A percentile compares a stretch with the other conserved stretches of the same genome.
Evolutionary conservation across 2,329 filamentous ascomycete genomes (phyloP).

Genomic region (Cladophialophora bantiana): DNA sequence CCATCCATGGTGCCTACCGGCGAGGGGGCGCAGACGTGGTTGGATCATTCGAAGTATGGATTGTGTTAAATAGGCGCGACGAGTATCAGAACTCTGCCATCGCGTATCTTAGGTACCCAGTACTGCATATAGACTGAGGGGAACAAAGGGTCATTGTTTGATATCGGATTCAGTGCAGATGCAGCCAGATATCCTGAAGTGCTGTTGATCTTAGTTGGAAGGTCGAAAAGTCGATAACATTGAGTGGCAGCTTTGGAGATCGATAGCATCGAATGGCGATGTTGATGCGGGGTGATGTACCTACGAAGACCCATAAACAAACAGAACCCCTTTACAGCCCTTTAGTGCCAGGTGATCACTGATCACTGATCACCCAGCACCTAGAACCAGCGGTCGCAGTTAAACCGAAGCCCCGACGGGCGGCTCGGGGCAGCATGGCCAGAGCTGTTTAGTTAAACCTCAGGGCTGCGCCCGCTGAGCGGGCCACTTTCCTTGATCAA

Average conservation of each 20-base stretch:
- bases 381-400: background rate
- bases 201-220: background rate
- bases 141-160: background rate
- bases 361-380: background rate
- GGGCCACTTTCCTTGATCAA: slow-evolving; percentile 1
- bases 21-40: background rate
- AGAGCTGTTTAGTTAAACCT: background rate
- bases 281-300: slow-evolving; percentile 29
- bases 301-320: slow-evolving; percentile 22
- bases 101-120: background rate
- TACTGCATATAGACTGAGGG: background rate
- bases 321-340: background rate
- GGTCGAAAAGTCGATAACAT: background rate
- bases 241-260: slow-evolving; percentile 10
- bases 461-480: background rate
- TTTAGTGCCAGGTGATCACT: background rate
- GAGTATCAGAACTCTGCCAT: background rate
- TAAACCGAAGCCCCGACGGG: no score
- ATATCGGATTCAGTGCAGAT: background rate
- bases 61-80: background rate
- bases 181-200: background rate
- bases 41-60: background rate
- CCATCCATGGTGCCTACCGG: slow-evolving; percentile 29
- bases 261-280: background rate
- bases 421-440: background rate